Percentiles rank a stretch among this genome's conserved stretches.
Evolutionary conservation across 2,329 filamentous ascomycete species (phyloP).

Genomic region (Penicillium vulpinum): DNA sequence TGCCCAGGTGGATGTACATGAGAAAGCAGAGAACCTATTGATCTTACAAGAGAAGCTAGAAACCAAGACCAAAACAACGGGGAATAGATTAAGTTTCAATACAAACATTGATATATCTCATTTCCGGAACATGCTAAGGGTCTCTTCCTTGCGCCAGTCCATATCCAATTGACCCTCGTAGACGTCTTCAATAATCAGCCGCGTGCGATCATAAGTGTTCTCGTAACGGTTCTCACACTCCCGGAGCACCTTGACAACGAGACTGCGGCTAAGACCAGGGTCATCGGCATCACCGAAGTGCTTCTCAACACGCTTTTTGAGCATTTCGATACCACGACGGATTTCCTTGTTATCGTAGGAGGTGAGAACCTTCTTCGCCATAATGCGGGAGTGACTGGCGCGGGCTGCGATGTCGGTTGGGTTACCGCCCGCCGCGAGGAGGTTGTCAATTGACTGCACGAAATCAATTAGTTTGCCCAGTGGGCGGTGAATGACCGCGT

Average conservation of each 20-base stretch:
- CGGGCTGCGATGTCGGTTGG: constrained; percentile 68
- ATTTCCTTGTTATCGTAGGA: constrained; percentile 82
- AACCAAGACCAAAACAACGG: constrained; percentile 4
- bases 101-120: constrained; percentile 23
- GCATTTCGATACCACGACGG: constrained; percentile 81
- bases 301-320: constrained; percentile 92
- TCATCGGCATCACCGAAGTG: constrained; percentile 92
- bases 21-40: no score
- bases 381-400: constrained; percentile 76
- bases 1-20: no score
- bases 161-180: constrained; percentile 50
- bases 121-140: constrained; percentile 44
- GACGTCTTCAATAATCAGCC: constrained; percentile 45
- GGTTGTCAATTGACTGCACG: constrained; percentile 79
- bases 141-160: constrained; percentile 51
- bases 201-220: constrained; percentile 53
- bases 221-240: constrained; percentile 61
- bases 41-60: no score
- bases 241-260: constrained; percentile 61
- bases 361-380: constrained; percentile 83
- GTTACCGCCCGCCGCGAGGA: constrained; percentile 60
- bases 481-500: constrained; percentile 82
- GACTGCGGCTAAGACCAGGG: constrained; percentile 59
- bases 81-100: constrained; percentile 3
- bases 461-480: constrained; percentile 90